phyloP scores from a whole-genome alignment of 2,329 filamentous ascomycete genomes.

The Xylaria sp. region DNA sequence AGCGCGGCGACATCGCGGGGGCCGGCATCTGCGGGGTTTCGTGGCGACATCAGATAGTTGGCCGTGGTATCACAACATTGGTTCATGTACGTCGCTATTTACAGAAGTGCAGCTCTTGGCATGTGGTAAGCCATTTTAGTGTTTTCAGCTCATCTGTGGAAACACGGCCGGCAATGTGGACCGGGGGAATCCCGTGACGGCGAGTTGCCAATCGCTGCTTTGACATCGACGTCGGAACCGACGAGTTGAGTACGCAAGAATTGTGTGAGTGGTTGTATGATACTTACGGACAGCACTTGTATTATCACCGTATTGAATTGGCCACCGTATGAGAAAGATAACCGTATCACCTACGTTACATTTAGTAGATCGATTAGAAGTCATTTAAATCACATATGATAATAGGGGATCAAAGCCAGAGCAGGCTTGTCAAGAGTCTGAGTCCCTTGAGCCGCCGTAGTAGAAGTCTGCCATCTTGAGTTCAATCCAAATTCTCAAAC shows the following conservation, averaged over 20 bases:
- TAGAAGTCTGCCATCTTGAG: too few species aligned
- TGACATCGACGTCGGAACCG: neutral
- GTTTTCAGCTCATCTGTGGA: neutral
- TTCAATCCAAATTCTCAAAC: neutral
- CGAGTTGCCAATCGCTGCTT: neutral
- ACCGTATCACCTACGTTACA: neutral
- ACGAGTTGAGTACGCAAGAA: neutral
- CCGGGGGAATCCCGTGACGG: neutral
- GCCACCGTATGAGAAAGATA: neutral
- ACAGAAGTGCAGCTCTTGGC: neutral
- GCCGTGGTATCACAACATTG: neutral
- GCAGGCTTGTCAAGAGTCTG: neutral
- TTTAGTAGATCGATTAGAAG: neutral
- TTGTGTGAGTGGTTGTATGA: neutral
- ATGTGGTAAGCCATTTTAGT: conserved; percentile 1
- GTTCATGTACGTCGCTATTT: neutral
- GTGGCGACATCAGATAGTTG: neutral
- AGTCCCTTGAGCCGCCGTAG: neutral
- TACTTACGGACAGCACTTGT: neutral
- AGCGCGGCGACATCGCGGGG: neutral
- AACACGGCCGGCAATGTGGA: neutral
- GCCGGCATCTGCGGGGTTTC: neutral
- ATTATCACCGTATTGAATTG: neutral
- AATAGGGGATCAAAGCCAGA: neutral
- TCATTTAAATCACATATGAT: neutral